phyloP scores from a whole-genome alignment of 1,284 basidiomycete genomes.

The Coniferiporia sulphurascens region DNA sequence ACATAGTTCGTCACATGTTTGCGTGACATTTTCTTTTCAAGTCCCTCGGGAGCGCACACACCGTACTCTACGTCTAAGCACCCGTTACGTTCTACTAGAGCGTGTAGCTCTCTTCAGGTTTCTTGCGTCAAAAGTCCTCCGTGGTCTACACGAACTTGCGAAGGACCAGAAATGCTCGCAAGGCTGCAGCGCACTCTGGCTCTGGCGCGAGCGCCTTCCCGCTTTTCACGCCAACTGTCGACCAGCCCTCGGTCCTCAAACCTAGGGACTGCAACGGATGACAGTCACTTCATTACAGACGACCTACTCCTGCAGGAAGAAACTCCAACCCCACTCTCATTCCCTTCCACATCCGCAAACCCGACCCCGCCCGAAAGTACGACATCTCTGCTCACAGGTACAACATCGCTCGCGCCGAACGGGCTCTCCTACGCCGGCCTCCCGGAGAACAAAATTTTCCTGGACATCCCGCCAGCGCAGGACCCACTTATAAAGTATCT shows the following conservation, averaged over 20 bases:
- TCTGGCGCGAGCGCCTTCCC: constrained; percentile 2
- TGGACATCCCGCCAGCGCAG: constrained; percentile 64
- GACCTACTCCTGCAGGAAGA: not conserved
- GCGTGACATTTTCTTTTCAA: no score
- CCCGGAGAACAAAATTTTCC: constrained; percentile 15
- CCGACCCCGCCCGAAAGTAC: no score
- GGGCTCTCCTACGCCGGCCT: constrained; percentile 14
- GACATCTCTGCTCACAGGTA: not conserved
- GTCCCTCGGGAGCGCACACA: no score
- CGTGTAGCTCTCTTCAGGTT: not conserved
- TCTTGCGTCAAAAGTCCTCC: not conserved
- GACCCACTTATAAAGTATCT: constrained; percentile 77
- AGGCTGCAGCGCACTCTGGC: constrained; percentile 11
- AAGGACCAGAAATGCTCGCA: constrained; percentile 3
- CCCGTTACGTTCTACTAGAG: no score
- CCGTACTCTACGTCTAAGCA: no score
- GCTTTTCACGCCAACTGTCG: constrained; percentile 7
- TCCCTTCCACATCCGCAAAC: not conserved
- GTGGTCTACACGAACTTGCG: not conserved
- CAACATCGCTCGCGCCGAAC: not conserved
- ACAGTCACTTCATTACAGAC: not conserved
- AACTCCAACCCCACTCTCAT: no score
- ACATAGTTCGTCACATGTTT: no score
- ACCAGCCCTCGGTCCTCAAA: not conserved
- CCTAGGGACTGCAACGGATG: not conserved